Evolutionary conservation across 495 filamentous ascomycete genomes (phyloP).

Genomic region (Penicillium longicatenatum): DNA sequence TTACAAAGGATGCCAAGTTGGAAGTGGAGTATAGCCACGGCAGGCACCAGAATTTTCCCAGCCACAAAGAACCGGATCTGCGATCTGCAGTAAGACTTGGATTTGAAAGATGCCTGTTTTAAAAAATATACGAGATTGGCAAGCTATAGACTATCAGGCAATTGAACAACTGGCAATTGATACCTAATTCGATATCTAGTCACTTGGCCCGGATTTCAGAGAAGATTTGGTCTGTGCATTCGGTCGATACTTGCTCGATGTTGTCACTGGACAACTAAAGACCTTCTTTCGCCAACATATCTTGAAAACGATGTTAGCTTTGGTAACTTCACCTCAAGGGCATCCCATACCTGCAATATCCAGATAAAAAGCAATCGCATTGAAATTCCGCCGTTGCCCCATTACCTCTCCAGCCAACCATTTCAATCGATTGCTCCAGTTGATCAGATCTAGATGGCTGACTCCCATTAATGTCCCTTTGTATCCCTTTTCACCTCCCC

Average conservation of each 20-base stretch:
- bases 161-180: neutral
- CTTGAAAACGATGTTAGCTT: conserved; percentile 25
- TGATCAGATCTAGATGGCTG: conserved; percentile 91
- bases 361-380: conserved; percentile 93
- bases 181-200: neutral
- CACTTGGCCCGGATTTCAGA: neutral
- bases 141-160: neutral
- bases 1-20: neutral
- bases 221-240: neutral
- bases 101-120: neutral
- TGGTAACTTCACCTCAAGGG: neutral
- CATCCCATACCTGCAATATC: conserved; percentile 68
- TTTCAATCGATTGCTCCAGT: conserved; percentile 86
- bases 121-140: neutral
- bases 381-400: conserved; percentile 79
- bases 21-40: neutral
- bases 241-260: neutral
- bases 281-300: conserved; percentile 78
- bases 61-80: neutral
- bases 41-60: conserved; percentile 16
- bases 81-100: neutral
- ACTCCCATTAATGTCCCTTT: conserved; percentile 87
- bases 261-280: conserved; percentile 37
- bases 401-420: conserved; percentile 69
- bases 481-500: conserved; percentile 72